These are phyloP conservation scores for Gossypium bickii DNA, from an alignment of 345 rosid species.

Conservation along the genomic window DNA sequence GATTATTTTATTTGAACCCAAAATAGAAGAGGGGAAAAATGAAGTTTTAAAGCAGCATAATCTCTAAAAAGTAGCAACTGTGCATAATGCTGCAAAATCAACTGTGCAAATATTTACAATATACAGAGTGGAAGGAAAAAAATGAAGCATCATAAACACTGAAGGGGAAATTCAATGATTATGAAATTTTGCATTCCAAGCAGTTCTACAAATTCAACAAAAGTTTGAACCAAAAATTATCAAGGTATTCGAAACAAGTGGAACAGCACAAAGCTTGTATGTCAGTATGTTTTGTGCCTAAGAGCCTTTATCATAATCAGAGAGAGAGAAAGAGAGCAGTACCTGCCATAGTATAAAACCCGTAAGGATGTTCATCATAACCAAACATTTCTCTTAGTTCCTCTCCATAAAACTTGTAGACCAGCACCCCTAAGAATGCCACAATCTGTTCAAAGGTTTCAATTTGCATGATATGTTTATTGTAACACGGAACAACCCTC, in stretches of 20 bases:
- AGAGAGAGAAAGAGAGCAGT: constrained; percentile 14
- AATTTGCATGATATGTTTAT: constrained; percentile 12
- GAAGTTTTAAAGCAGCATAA: neutral
- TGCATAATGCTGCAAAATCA: neutral
- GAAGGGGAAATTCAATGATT: neutral
- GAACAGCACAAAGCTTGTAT: neutral
- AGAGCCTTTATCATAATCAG: neutral
- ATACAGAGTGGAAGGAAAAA: neutral
- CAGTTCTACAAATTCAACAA: neutral
- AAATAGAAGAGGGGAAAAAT: neutral
- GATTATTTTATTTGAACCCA: neutral
- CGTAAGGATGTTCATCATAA: constrained; percentile 97
- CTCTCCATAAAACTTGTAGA: constrained; percentile 91
- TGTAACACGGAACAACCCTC: neutral
- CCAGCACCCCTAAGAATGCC: constrained; percentile 85
- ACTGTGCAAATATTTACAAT: neutral
- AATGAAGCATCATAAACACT: neutral
- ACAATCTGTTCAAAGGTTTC: constrained; percentile 58
- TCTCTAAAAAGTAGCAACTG: neutral
- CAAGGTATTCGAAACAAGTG: neutral
- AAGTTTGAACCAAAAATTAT: too few species aligned
- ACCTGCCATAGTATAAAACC: constrained; percentile 97
- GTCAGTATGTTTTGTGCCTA: neutral
- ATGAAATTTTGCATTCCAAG: neutral
- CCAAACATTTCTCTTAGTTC: constrained; percentile 98